Percentiles rank a stretch among this genome's conserved stretches.
Evolutionary conservation across 2,329 filamentous ascomycete genomes (phyloP).

Genomic region (Bipolaris cookei): DNA sequence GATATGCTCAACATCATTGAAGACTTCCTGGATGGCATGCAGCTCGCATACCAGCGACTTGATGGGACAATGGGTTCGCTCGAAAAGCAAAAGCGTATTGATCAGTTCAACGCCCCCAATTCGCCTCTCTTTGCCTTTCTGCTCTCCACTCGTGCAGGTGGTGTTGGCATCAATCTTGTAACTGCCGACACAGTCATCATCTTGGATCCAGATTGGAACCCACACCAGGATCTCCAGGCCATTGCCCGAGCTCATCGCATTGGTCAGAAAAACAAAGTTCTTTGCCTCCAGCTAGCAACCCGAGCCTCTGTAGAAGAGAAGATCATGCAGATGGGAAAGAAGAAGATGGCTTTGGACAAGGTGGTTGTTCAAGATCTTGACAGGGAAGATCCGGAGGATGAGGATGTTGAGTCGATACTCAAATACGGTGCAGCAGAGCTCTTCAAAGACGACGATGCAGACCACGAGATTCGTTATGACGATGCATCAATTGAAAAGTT

Average conservation of each 20-base stretch:
- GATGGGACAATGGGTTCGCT: slow-evolving; percentile 83
- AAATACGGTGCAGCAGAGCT: slow-evolving; percentile 85
- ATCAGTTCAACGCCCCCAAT: slow-evolving; percentile 85
- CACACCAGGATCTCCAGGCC: slow-evolving; percentile 96
- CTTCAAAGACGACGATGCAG: slow-evolving; percentile 75
- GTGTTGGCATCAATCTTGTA: slow-evolving; percentile 96
- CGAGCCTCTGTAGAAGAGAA: slow-evolving; percentile 89
- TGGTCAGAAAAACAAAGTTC: slow-evolving; percentile 92
- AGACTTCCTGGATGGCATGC: slow-evolving; percentile 82
- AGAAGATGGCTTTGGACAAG: slow-evolving; percentile 95
- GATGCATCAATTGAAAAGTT: slow-evolving; percentile 82
- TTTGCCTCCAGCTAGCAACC: slow-evolving; percentile 94
- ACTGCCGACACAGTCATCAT: slow-evolving; percentile 98
- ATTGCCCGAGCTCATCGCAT: slow-evolving; percentile 94
- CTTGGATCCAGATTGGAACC: slow-evolving; percentile 95
- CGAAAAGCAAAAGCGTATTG: slow-evolving; percentile 93
- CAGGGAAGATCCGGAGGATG: slow-evolving; percentile 75
- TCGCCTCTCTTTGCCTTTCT: slow-evolving; percentile 89
- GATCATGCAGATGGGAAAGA: slow-evolving; percentile 93
- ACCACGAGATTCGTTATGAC: slow-evolving; percentile 81
- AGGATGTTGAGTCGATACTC: slow-evolving; percentile 86
- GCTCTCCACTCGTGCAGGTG: slow-evolving; percentile 90
- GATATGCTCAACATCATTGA: slow-evolving; percentile 86
- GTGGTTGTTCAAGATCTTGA: slow-evolving; percentile 93
- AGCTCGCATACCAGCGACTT: slow-evolving; percentile 76